A percentile compares a stretch with the other conserved stretches of the same genome.
Evolutionary conservation across 2,329 filamentous ascomycete species (phyloP).

Genomic region (Xylaria sp.): DNA sequence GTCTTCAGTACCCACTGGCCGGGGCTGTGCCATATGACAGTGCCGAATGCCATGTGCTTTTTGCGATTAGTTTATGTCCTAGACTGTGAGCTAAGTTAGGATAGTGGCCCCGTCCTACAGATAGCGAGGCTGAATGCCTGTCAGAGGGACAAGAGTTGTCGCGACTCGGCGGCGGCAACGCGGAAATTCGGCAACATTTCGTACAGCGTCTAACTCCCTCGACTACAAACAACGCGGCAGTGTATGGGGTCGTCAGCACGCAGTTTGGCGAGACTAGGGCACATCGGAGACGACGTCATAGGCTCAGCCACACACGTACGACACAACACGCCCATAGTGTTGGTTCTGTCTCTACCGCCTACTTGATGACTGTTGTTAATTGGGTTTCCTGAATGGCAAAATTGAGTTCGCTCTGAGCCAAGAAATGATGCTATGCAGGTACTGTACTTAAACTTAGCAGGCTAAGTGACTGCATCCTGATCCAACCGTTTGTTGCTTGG

Average conservation of each 20-base stretch:
- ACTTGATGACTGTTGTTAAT: background rate
- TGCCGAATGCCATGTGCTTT: too few relatives aligned
- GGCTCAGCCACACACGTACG: slow-evolving; percentile 25
- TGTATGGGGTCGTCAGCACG: too few relatives aligned
- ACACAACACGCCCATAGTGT: background rate
- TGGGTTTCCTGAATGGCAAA: background rate
- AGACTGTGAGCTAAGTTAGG: too few relatives aligned
- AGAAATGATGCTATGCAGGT: too few relatives aligned
- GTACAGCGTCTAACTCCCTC: background rate
- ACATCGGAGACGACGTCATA: slow-evolving; percentile 26
- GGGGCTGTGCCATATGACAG: background rate
- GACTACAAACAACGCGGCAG: background rate
- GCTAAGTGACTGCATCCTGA: too few relatives aligned
- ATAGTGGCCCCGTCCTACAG: too few relatives aligned
- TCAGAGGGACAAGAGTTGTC: background rate
- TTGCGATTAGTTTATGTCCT: background rate
- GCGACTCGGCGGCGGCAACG: background rate
- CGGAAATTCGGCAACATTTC: slow-evolving; percentile 2
- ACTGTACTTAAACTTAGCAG: too few relatives aligned
- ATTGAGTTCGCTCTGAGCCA: too few relatives aligned
- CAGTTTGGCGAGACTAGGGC: too few relatives aligned
- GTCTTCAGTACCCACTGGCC: background rate
- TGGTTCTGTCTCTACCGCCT: background rate
- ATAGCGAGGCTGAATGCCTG: too few relatives aligned
- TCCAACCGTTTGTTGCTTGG: too few relatives aligned